Base-by-base conservation (phyloP, 257 asterid species). In the Penstemon davidsonii region DNA sequence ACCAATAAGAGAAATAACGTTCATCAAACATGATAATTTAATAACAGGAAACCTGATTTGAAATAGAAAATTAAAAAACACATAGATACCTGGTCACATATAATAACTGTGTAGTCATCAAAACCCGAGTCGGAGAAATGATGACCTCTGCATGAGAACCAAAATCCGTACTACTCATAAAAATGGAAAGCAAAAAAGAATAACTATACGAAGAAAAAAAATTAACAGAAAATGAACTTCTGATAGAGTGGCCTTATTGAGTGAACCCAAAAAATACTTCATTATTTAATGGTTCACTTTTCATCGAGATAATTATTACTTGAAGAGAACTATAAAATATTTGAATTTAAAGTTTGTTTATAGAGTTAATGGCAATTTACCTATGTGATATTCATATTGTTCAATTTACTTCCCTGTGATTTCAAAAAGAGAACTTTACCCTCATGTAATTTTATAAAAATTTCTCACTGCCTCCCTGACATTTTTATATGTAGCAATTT, bases 61-160 rank as follows among this genome's bases (percentile, higher is more conserved):
- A 36, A 12, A 52, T 12, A 68, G 45, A 43, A 36, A 39, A 51
- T 55, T 39, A 47, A 43, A 60, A 40, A 55, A 58, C 9, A 54
- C 51, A 38, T 46, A n/a, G 40, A 40, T 80, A 91, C 98, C 96
- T 94, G 97, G 71, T 94, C 99, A 52, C 99, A 94, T 19, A 94
- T 83, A 61, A 94, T 88, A 64, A 94, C 96, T 43, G 99, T 91
- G 8, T 71, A 81, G 45, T 77, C 89, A 19, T 81, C 82, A 73
- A 94, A 94, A 19, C 64, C 90, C 18, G 78, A 76, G 54, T 58
- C 81, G 79, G 83, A 79, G 77, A 94, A 94, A 66, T 82, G 86
- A 70, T 82, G 86, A 37, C 80, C 78, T 80, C 99, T 91, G 81
- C 83, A 81, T 25, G 33, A 49, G 62, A 69, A 75, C 5, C 59